These are phyloP conservation scores for Dysphania ambrosioides DNA, from an alignment of 148 eudicot species.

Conservation along the genomic window DNA sequence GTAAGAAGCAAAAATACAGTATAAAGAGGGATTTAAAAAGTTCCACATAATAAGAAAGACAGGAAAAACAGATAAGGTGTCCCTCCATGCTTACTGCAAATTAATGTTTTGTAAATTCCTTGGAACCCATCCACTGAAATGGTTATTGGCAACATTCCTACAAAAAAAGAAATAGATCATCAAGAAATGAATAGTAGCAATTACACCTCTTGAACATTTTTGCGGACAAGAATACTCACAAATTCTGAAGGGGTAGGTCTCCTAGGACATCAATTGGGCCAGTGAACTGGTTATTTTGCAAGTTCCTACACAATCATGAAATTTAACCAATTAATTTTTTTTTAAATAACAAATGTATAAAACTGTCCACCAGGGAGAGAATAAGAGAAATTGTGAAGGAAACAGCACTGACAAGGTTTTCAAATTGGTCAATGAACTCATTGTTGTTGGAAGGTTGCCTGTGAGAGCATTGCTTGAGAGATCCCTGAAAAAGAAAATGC, in stretches of 20 bases:
- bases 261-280: slow-evolving; percentile 89
- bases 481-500: slow-evolving; percentile 54
- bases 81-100: slow-evolving; percentile 55
- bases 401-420: slow-evolving; percentile 55
- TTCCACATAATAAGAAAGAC: background rate
- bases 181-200: background rate
- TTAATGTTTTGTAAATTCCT: slow-evolving; percentile 63
- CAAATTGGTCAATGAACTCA: slow-evolving; percentile 61
- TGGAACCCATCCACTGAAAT: slow-evolving; percentile 90
- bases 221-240: slow-evolving; percentile 46
- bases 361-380: background rate
- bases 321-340: background rate
- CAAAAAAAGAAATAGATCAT: slow-evolving; percentile 7
- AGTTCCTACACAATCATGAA: slow-evolving; percentile 50
- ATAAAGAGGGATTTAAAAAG: slow-evolving; percentile 2
- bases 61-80: background rate
- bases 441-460: slow-evolving; percentile 67
- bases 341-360: background rate
- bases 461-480: slow-evolving; percentile 61
- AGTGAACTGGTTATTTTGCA: slow-evolving; percentile 93
- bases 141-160: slow-evolving; percentile 83
- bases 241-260: slow-evolving; percentile 63
- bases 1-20: slow-evolving; percentile 16
- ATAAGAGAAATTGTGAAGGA: background rate
- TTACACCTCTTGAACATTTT: background rate